phyloP scores from a whole-genome alignment of 805 yeast genomes.

The Saturnispora serradocipensis region DNA sequence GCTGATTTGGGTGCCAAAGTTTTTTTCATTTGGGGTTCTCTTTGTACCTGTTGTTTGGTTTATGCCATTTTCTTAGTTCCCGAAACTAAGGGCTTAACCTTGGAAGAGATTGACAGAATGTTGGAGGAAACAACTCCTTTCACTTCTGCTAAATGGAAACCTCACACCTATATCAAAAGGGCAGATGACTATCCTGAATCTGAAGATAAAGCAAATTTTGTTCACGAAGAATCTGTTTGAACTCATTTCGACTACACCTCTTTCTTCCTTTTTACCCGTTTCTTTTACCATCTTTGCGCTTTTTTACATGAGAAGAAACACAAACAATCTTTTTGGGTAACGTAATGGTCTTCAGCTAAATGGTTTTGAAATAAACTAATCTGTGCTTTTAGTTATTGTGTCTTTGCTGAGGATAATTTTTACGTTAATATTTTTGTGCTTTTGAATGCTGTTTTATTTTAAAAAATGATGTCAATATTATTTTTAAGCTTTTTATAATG shows the following conservation, averaged over 20 bases:
- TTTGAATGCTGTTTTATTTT: neutral
- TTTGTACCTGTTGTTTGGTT: constrained; percentile 36
- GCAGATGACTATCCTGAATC: neutral
- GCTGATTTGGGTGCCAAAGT: constrained; percentile 54
- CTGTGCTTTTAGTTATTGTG: neutral
- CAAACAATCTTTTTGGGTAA: neutral
- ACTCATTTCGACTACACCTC: neutral
- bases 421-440: neutral
- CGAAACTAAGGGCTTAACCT: constrained; percentile 71
- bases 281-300: neutral
- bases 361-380: no score
- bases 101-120: constrained; percentile 66
- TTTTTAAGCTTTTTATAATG: neutral
- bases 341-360: neutral
- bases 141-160: constrained; percentile 27
- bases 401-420: neutral
- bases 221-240: constrained; percentile 4
- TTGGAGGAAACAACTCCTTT: constrained; percentile 28
- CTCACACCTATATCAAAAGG: constrained; percentile 13
- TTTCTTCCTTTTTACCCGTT: neutral
- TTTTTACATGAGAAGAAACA: neutral
- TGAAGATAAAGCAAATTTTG: neutral
- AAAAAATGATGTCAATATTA: no score
- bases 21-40: constrained; percentile 62
- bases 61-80: constrained; percentile 66